Evolutionary conservation across 169 alveolate species (phyloP), one percentile per base, ranked within the genome.

Genomic region (Plasmodium berghei): DNA sequence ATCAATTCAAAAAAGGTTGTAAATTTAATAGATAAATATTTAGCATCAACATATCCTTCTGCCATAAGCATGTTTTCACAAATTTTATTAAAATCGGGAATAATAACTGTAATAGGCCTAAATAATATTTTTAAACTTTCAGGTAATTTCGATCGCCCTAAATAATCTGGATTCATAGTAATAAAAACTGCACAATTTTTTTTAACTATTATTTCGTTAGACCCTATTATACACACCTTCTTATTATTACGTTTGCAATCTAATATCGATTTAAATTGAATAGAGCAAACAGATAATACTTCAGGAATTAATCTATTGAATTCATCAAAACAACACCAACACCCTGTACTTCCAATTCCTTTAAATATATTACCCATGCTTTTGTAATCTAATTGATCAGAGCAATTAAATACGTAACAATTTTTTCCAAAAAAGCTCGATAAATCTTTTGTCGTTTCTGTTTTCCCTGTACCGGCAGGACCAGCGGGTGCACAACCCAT

Each of bases 401-500:
- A 96, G 61, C 99, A 97, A 90, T 98, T 98, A 94, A 98, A 97
- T 46, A 98, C 99, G 85, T 97, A 98, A 90, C 98, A 96, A 34
- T 99, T 99, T 93, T 98, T 97, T 62, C 97, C 99, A 94, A 98
- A 89, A n/a, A 98, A 99, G 34, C 97, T 96, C 1, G 99, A 98
- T 80, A 98, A 94, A 93, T 97, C 99, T 93, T 98, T 98, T 72
- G 98, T 97, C 22, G 99, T 96, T 91, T 98, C 99, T 9, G 99
- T 98, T 93, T 98, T 98, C 5, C 99, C 99, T 6, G 99, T 98
- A 34, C 99, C 99, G 10, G 99, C 99, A 9, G 99, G 99, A 16
- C 99, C 99, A 34, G 99, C 99, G 9, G 99, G 99, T 1, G 99
- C 98, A 92, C 99, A 98, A 77, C 99, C 99, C 99, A 98, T 97